Evolutionary conservation across 1,284 basidiomycete species (phyloP).

Genomic region (Abortiporus biennis): DNA sequence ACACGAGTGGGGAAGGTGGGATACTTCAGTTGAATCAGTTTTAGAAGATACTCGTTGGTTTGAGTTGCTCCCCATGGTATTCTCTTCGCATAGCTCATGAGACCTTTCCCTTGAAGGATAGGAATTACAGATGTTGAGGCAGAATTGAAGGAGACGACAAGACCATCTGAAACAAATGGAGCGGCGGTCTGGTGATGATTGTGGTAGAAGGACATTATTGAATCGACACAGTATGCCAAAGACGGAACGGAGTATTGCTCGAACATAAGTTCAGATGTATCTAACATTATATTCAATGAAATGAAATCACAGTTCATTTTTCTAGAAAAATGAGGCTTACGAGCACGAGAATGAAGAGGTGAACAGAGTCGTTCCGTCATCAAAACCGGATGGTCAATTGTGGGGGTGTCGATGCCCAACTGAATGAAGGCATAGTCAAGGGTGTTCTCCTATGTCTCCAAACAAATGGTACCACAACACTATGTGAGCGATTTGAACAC

Average conservation of each 20-base stretch:
- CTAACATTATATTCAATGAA: constrained; percentile 30
- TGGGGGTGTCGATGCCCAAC: constrained; percentile 75
- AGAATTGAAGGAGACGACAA: constrained; percentile 82
- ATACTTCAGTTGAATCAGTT: constrained; percentile 94
- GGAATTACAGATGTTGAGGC: constrained; percentile 87
- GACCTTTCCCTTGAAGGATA: constrained; percentile 71
- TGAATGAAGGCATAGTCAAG: constrained; percentile 90
- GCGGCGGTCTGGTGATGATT: constrained; percentile 43
- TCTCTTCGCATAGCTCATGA: constrained; percentile 83
- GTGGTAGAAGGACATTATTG: constrained; percentile 88
- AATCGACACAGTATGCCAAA: constrained; percentile 87
- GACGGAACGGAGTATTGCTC: constrained; percentile 89
- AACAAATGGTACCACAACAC: constrained; percentile 11
- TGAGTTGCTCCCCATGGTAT: constrained; percentile 94
- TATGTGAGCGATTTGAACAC: not conserved
- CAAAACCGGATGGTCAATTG: constrained; percentile 85
- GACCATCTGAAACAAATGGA: constrained; percentile 59
- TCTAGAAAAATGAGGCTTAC: constrained; percentile 41
- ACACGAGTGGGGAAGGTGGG: constrained; percentile 77
- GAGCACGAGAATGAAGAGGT: constrained; percentile 81
- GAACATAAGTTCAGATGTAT: constrained; percentile 96
- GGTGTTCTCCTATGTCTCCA: constrained; percentile 78
- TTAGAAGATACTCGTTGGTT: constrained; percentile 87
- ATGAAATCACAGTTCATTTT: not conserved
- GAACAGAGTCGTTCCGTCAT: constrained; percentile 94